These are phyloP conservation scores for Sclerotinia borealis DNA, from an alignment of 2,329 filamentous ascomycete genomes.

Conservation along the genomic window DNA sequence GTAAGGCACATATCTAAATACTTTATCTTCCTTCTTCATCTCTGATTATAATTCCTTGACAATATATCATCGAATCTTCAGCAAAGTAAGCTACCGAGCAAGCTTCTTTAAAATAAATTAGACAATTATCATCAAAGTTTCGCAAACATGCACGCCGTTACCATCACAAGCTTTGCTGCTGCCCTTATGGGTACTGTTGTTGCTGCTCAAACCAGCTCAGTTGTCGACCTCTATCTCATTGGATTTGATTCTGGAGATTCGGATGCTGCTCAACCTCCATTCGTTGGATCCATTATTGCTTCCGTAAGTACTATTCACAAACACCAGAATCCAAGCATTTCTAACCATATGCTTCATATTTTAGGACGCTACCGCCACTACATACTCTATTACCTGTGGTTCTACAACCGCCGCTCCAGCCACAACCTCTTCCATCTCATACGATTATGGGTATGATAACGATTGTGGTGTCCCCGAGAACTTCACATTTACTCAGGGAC, in stretches of 20 bases:
- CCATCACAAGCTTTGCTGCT: conserved; percentile 1
- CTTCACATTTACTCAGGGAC: conserved; percentile 25
- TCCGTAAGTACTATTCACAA: neutral
- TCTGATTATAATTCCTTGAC: neutral
- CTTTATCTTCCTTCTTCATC: neutral
- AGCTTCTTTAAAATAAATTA: neutral
- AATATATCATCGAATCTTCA: neutral
- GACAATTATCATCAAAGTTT: neutral
- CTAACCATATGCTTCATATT: neutral
- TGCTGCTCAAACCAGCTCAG: neutral
- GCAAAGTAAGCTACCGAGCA: neutral
- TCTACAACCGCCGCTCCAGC: conserved; percentile 14
- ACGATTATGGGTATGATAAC: neutral
- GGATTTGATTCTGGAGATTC: neutral
- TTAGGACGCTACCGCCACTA: conserved; percentile 17
- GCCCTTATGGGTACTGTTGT: conserved; percentile 3
- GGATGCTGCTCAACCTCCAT: neutral
- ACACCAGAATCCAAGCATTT: neutral
- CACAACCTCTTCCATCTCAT: conserved; percentile 17
- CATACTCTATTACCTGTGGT: conserved; percentile 9
- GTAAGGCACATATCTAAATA: neutral
- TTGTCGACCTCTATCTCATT: neutral
- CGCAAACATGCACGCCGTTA: conserved; percentile 10
- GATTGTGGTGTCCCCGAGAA: conserved; percentile 20
- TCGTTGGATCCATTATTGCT: conserved; percentile 10